Base-by-base conservation (phyloP, 805 yeast genomes). In the Candida sithepensis region DNA sequence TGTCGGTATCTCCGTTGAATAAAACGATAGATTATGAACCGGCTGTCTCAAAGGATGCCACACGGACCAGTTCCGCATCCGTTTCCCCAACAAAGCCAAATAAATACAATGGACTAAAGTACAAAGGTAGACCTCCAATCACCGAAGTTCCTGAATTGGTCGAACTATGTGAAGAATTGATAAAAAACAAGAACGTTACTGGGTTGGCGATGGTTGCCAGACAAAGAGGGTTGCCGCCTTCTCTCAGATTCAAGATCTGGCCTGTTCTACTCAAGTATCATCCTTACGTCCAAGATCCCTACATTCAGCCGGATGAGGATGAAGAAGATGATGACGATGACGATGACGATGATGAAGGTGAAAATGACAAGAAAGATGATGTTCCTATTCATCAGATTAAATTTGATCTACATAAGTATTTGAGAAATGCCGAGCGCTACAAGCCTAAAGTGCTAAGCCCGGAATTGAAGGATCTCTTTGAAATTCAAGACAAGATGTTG, bases 161-260 rank as follows among this genome's bases (percentile, higher is more conserved):
- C 40, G 72, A 73, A 21, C 69, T 81, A 21, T 81, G 88, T 53
- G 73, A 79, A 39, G 68, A 72, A 39, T 81, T 81, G 56, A 64
- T 90, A 4, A 70, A 68, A 42, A 71, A 73, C 16, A 79, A 78
- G 48, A 86, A 91, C 59, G 83, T 83, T 48, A 81, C 83, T 42
- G 88, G 90, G 0, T 67, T 91, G 41, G 95, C 97, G 1, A 71
- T 81, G 53, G 66, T 91, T 6, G 92, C 96, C 4, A 75, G 96
- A 52, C 90, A 84, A 54, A 72, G 81, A 47, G 97, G 98, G 3
- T 72, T 90, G 23, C 97, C 97, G 1, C 92, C 96, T 1, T 76
- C 81, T 47, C 70, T 89, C 45, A 74, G 98, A 50, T 81, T 80
- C 54, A 72, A 76, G 47, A 85, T 88, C 7, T 91, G 97, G 97